Evolutionary conservation across 2,329 filamentous ascomycete species (phyloP), one percentile per base, ranked within the genome.

Genomic region (Colletotrichum navitas): DNA sequence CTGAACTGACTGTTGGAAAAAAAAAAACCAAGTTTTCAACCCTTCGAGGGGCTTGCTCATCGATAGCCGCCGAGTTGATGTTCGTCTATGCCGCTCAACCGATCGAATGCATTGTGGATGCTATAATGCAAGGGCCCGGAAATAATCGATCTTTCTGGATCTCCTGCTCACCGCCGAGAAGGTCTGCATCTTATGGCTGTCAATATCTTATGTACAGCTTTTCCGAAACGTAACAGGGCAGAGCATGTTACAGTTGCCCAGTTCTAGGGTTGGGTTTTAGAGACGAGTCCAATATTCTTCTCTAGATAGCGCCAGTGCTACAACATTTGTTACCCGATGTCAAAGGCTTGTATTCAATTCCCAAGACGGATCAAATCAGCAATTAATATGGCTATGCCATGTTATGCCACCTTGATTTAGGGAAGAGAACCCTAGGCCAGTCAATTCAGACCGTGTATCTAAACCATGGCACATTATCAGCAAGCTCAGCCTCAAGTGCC

Each of bases 391-490:
- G 26, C 14, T 18, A 18, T 52, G 5, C 0, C 21, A 26, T 10
- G 14, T 26, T 1, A 14, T 21, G 3, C 8, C 5, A 26, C 24
- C 7, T 3, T 0, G 12, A 2, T 5, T 5, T 14, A 1, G n/a
- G 7, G 21, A 18, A 39, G 2, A 24, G 8, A 1, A 5, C 29
- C 12, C 10, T 3, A 3, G 36, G 5, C 47, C 5, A 7, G 1
- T 41, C 7, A 5, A 8, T 26, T 63, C 59, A 79, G 36, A 76
- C 62, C 4, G 75, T 77, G 68, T 79, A 81, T 36, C 79, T 72
- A 59, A 80, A 80, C 76, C 78, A 80, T 3, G 76, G 76, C 1
- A 76, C 79, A 32, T 76, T 68, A 54, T 81, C 79, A 10, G 78
- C 79, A 6, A 79, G 74, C 60, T 80, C 79, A 3, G 70, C 63